Evolutionary conservation across 2,329 filamentous ascomycete species (phyloP).

Genomic region (Trichoderma guizhouense): DNA sequence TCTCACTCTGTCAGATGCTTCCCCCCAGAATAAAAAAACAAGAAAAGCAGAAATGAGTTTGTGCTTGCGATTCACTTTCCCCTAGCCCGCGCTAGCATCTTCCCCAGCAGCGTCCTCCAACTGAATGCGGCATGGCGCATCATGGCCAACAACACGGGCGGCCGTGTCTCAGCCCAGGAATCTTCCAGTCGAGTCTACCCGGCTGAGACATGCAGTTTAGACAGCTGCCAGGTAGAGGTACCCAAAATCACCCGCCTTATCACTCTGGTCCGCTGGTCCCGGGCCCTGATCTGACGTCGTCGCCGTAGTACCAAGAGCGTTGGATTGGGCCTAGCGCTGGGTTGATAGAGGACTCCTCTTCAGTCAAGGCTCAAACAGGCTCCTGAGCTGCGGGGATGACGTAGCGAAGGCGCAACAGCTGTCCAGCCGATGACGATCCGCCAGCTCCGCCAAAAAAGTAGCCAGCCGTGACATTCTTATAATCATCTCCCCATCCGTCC

Average conservation of each 20-base stretch:
- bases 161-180: constrained; percentile 3
- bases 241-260: not conserved
- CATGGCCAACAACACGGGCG: not conserved
- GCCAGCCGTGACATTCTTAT: constrained; percentile 13
- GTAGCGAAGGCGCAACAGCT: constrained; percentile 13
- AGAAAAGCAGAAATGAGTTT: not conserved
- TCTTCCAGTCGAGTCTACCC: not conserved
- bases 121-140: constrained; percentile 12
- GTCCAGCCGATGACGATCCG: constrained; percentile 20
- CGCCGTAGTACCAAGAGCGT: not conserved
- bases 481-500: constrained; percentile 15
- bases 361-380: not conserved
- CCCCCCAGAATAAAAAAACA: not conserved
- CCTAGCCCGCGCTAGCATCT: constrained; percentile 17
- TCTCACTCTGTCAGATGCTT: not conserved
- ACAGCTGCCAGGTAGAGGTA: not conserved
- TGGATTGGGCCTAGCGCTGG: not conserved
- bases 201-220: constrained; percentile 6
- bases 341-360: not conserved
- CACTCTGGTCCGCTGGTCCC: constrained; percentile 1
- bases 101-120: not conserved
- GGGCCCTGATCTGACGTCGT: constrained; percentile 5
- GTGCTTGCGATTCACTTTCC: constrained; percentile 3
- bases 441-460: constrained; percentile 15
- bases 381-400: constrained; percentile 12